phyloP scores from a whole-genome alignment of 202 grass and related monocot genomes.

The Panicum virgatum region DNA sequence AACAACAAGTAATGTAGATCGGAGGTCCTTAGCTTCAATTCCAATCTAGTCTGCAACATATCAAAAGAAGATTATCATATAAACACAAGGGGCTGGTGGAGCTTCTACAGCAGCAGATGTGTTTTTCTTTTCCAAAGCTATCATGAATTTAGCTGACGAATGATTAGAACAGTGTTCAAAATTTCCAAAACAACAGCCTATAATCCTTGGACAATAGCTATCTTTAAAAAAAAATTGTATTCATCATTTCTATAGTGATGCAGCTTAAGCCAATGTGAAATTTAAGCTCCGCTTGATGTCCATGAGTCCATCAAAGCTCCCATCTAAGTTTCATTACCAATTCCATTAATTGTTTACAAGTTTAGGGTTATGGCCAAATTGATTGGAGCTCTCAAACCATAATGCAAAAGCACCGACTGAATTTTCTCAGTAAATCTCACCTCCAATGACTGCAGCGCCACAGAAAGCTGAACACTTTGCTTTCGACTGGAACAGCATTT shows the following conservation, averaged over 20 bases:
- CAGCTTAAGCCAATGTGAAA: slow-evolving; percentile 12
- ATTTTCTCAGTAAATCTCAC: slow-evolving; percentile 49
- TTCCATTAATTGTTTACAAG: slow-evolving; percentile 19
- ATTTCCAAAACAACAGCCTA: slow-evolving; percentile 1
- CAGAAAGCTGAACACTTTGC: slow-evolving; percentile 47
- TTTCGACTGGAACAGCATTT: slow-evolving; percentile 7
- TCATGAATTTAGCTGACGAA: background rate
- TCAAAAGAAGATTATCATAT: background rate
- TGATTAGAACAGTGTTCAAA: background rate
- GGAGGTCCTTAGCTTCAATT: background rate
- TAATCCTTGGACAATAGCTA: background rate
- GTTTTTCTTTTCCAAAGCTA: background rate
- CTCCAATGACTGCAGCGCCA: slow-evolving; percentile 74
- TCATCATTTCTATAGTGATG: background rate
- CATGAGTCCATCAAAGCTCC: background rate
- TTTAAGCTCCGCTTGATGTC: background rate
- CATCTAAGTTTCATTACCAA: slow-evolving; percentile 9
- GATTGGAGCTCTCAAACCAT: background rate
- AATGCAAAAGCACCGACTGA: background rate
- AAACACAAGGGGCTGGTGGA: background rate
- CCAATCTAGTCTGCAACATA: background rate
- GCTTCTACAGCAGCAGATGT: background rate
- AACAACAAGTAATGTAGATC: background rate
- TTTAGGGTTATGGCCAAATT: slow-evolving; percentile 6
- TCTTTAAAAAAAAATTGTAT: slow-evolving; percentile 1